Base-by-base conservation (phyloP, 257 asterid species). In the Penstemon eatonii region DNA sequence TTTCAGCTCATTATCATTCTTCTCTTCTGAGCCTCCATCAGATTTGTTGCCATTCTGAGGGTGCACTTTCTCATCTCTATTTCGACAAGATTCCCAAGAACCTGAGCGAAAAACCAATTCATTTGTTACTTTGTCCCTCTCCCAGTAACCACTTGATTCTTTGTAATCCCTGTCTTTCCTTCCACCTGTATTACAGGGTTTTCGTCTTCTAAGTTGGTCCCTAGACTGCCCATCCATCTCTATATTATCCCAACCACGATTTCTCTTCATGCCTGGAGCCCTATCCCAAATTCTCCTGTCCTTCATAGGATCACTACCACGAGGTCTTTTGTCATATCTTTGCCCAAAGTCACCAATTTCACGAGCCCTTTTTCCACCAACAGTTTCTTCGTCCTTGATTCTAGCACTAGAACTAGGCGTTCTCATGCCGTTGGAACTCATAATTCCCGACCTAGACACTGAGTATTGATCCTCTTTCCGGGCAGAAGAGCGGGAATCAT, bases 71-170 rank as follows among this genome's bases (percentile, higher is more conserved):
- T 74, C 90, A 38, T 84, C 95, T 72, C 83, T 80, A 72, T 74
- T 80, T 74, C 74, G 70, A 68, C 70, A 82, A 54, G 90, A 84
- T 57, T 89, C 97, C 97, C 97, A 94, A 36, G 86, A 74, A 75
- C 99, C 99, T 60, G 67, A 42, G 11, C 83, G 96, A 73, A 81
- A 89, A 70, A 94, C 90, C 86, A 85, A 67, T 78, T 85, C 96
- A 80, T 83, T 84, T 59, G 85, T 86, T 68, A 75, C 96, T 72
- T 77, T 87, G 65, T 94, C 97, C 69, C 96, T 73, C 85, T 90
- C 99, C 99, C 99, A 94, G 63, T 75, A 94, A 61, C 99, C 99
- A 80, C 81, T 83, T 58, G 80, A 85, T 66, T 90, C 96, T 70
- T 80, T 75, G 66, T 72, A 33, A 47, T 83, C 96, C 76, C 79